Evolutionary conservation across 2,329 filamentous ascomycete species (phyloP), one percentile per base, ranked within the genome.

Genomic region (Gremmenia infestans): DNA sequence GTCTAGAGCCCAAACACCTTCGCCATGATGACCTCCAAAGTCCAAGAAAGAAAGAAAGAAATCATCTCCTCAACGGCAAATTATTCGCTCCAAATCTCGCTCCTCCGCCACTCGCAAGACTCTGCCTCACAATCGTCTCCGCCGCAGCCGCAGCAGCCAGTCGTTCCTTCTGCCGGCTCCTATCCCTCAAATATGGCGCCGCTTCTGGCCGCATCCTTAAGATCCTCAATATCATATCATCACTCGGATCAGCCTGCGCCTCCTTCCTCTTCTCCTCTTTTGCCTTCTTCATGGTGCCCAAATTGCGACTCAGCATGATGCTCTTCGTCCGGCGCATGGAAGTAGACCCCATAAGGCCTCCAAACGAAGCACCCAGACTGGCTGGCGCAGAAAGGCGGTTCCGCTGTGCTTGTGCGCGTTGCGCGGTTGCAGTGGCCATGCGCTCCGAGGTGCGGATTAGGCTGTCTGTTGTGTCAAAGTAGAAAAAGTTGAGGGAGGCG

Each of bases 151-250:
- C 87, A 1, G 93, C 92, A 4, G 91, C 90, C 68, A 97, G 83
- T 62, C 94, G 81, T 76, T 97, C 94, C 77, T 96, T 96, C 71
- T 99, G 94, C 61, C 94, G 81, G 70, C 91, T 92, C 43, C 94
- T 80, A 72, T 97, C 93, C 67, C 89, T 90, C 58, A 99, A 78
- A 72, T 99, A 99, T 36, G 82, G 77, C 49, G 86, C 81, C 3
- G 94, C 94, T 74, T 97, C 94, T 2, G 91, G 91, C 48, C 94
- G 80, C 94, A 99, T 99, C 51, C 94, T 82, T 63, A 99, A 73
- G 62, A 99, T 99, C 19, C 94, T 82, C 66, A 99, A 73, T 63
- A 99, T 97, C 89, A 97, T 97, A 70, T 99, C 94, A 72, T 99
- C 94, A 70, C 88, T 96, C 1, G 94, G 93, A 70, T 97, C 94